Evolutionary conservation across 2,329 filamentous ascomycete genomes (phyloP), one percentile per base, ranked within the genome.

Genomic region (Drechslerella dactyloides): DNA sequence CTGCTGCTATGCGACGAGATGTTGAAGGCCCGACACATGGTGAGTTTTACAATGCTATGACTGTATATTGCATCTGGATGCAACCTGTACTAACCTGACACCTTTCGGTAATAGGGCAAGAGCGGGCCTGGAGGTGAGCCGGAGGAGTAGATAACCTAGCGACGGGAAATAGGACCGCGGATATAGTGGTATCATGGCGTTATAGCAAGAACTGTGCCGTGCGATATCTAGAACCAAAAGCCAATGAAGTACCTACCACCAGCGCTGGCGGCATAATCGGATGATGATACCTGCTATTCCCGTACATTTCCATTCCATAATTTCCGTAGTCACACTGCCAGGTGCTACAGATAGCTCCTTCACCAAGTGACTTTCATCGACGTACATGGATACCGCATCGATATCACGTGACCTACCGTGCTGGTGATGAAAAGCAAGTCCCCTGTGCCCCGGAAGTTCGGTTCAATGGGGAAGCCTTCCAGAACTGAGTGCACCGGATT

Each of bases 1-100:
- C 83, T 99, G 75, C 83, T 99, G 75, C 85, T 99, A 55, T 99
- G 94, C 78, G 94, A 99, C 78, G 94, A 99, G 84, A 85, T 99
- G 83, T 84, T 99, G 77, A 99, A 99, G 85, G 94, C 94, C 73
- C 86, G 94, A 79, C 93, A 99, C 83, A 99, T 99, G 94, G 89
- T 76, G 62, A 37, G 70, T 55, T 60, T 27, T 40, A 30, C 4
- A 40, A 30, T 30, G 30, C n/a, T 17, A 13, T 7, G 17, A 42
- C 19, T 54, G 15, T 23, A 42, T n/a, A 2, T 35, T 48, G 46
- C 50, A 8, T 42, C 37, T 24, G 24, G 17, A 27, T n/a, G n/a
- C 15, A 19, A 48, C 6, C 19, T 15, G 24, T 53, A 27, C 60
- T 72, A 61, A 72, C 23, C 1, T 10, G 44, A 23, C n/a, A 5